Conservation (phyloP, 345 rosid species). For the Jatropha curcas region DNA sequence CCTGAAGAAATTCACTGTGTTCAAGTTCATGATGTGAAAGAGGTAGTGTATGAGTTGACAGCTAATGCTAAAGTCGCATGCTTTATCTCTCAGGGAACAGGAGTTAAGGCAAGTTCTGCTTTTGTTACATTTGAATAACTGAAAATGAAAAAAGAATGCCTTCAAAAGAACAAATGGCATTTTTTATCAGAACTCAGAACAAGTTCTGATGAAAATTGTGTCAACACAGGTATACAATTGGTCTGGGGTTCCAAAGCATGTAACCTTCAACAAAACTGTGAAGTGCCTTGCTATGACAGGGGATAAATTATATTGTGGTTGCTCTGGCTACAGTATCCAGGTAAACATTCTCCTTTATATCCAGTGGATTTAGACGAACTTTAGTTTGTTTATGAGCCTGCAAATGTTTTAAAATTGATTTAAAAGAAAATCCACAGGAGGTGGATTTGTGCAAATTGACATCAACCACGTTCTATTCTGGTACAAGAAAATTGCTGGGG, state of each 20-base stretch:
- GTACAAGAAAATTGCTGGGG: constrained; percentile 53
- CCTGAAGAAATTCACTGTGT: constrained; percentile 53
- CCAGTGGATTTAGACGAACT: neutral
- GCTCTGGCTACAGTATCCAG: constrained; percentile 61
- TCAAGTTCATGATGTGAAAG: constrained; percentile 67
- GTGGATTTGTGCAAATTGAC: constrained; percentile 45
- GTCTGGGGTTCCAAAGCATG: constrained; percentile 56
- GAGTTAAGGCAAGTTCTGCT: constrained; percentile 49
- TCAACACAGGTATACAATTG: constrained; percentile 54
- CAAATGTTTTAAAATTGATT: neutral
- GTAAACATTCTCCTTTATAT: constrained; percentile 20
- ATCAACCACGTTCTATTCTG: constrained; percentile 42
- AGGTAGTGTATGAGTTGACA: constrained; percentile 45
- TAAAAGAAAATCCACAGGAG: constrained; percentile 31
- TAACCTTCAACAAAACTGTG: constrained; percentile 47
- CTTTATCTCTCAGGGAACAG: constrained; percentile 52
- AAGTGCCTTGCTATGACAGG: constrained; percentile 52
- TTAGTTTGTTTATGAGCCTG: neutral
- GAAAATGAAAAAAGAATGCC: neutral
- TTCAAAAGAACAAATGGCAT: neutral
- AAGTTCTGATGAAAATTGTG: neutral
- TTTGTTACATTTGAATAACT: neutral
- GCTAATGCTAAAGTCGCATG: constrained; percentile 52
- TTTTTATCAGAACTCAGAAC: neutral
- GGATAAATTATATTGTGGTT: constrained; percentile 55